Base-by-base conservation (phyloP, 768 basidiomycete genomes). In the Mycena metata region DNA sequence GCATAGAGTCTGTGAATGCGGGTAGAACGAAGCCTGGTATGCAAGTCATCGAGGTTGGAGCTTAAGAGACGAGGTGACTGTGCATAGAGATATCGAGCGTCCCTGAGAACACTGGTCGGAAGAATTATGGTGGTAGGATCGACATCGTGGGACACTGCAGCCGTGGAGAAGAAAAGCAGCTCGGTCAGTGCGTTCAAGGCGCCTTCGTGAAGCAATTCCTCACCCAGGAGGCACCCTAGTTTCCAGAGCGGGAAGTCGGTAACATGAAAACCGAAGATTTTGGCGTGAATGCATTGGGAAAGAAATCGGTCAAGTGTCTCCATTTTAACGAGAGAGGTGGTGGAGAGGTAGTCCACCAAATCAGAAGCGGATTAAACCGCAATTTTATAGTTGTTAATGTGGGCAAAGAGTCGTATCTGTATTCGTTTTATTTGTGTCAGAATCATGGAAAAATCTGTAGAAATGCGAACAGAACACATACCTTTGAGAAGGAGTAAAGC, bases 181-280 rank as follows among this genome's bases (percentile, higher is more conserved):
- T 77, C 73, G 5, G 66, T 15, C 11, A 74, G 58, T 16, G 65
- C 62, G 61, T 75, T 73, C 12, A 76, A 51, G 24, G 73, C 64
- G 63, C 73, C 69, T 23, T 77, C 72, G 33, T 73, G 68, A 11
- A 76, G 45, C 75, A 73, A 77, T 15, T 61, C 64, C 46, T 77
- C 76, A 12, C 54, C 68, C 2, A 77, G 66, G n/a, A 77, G 68
- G 33, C 66, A 69, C 15, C 47, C 65, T 15, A 76, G 59, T n/a
- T 72, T 64, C 59, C 67, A 72, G 9, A 73, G 64, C 4, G 74
- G 69, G 54, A 70, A 71, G 15, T 52, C 36, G 5, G 72, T 30
- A 11, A 67, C 26, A 46, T 24, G 21, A 46, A 75, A 67, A n/a
- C 72, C 70, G 41, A n/a, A 8, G 24, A 73, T 70, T 23, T 15